Evolutionary conservation across 495 filamentous ascomycete genomes (phyloP), one percentile per base, ranked within the genome.

Genomic region (Penicillium robsamsonii): DNA sequence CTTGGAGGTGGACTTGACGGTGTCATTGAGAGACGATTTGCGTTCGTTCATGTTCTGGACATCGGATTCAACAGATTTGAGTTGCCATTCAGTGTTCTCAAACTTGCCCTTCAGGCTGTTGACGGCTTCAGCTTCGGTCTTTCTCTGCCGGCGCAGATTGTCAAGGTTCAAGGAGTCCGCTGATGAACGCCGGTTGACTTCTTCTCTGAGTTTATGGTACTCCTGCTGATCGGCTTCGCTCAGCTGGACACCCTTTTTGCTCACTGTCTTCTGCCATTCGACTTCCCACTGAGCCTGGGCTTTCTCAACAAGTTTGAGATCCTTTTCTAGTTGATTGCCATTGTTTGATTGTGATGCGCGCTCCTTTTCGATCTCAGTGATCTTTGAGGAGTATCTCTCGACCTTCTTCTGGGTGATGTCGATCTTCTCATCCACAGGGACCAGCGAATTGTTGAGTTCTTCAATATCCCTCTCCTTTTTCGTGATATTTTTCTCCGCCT

Each of bases 341-440:
- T 79, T 79, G 45, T 77, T 71, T 0, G 79, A 70, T 66, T 96
- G 87, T 13, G 75, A 74, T 50, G 91, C 88, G 5, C 85, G 84
- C 62, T 95, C 90, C 67, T 91, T 89, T 29, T 77, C 75, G 38
- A 96, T 84, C 30, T 87, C 83, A 2, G 79, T 77, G 43, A 93
- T 84, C 48, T 86, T 82, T 24, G 79, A 83, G 33, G 83, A 77
- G 56, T 84, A 84, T 30, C 80, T 82, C 46, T 84, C 81, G 25
- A 90, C 78, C 46, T 91, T 87, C 45, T 81, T 81, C 35, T 75
- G 83, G 4, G 89, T 90, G 53, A 94, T 87, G n/a, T 85, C 80
- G 46, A 97, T 86, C 74, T 97, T 97, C 70, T 96, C 92, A 41
- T 95, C 87, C 52, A 96, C 84, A 0, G 94, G 94, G 6, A 97